Percentiles rank a stretch among this genome's conserved stretches.
These are phyloP conservation scores for Aurinia saxatilis DNA, from an alignment of 345 rosid genomes.

Conservation along the genomic window DNA sequence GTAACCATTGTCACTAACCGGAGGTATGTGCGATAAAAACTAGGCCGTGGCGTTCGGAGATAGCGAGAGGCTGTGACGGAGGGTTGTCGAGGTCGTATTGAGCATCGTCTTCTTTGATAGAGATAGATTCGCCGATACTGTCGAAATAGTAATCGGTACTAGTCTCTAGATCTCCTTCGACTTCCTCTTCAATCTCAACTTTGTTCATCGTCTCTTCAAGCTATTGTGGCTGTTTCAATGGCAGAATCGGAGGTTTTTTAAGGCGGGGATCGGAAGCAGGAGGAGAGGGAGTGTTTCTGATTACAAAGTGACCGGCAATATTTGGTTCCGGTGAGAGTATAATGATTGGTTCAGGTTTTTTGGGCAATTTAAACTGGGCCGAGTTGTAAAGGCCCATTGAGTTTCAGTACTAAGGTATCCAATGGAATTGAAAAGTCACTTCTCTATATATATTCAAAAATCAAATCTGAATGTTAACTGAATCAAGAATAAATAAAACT, in stretches of 20 bases:
- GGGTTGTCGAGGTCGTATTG: conserved; percentile 40
- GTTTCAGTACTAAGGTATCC: no score
- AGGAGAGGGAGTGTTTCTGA: not conserved
- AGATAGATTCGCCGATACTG: conserved; percentile 58
- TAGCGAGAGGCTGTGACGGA: conserved; percentile 72
- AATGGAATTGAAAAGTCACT: no score
- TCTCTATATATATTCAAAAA: no score
- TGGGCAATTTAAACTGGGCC: not conserved
- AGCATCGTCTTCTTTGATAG: conserved; percentile 31
- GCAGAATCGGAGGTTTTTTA: not conserved
- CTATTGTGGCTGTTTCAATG: conserved; percentile 1
- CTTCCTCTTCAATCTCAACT: conserved; percentile 41
- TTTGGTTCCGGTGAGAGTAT: not conserved
- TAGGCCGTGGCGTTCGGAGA: conserved; percentile 46
- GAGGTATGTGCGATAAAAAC: conserved; percentile 67
- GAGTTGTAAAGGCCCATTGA: no score
- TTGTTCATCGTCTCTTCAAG: conserved; percentile 21
- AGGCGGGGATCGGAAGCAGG: conserved; percentile 15
- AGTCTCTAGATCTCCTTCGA: conserved; percentile 52
- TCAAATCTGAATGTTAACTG: no score
- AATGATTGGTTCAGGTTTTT: conserved; percentile 9
- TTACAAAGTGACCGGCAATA: conserved; percentile 9
- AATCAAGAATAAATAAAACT: no score
- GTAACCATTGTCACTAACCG: conserved; percentile 31
- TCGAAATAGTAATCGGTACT: conserved; percentile 65